Base-by-base conservation (phyloP, 2,329 filamentous ascomycete species). In the Alternaria arborescens region DNA sequence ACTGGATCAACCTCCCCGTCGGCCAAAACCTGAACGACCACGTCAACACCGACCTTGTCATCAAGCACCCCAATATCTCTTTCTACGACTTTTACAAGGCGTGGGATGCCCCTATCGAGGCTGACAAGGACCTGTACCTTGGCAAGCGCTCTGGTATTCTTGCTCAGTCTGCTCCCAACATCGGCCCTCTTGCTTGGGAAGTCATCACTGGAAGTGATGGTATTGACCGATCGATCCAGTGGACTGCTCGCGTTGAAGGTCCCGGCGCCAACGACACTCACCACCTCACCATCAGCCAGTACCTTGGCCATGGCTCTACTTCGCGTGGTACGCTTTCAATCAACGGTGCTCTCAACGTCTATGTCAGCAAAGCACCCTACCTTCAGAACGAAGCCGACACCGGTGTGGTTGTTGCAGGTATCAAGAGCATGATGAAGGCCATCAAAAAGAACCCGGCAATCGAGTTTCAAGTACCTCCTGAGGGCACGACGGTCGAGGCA, bases 61-160 rank as follows among this genome's bases (percentile, higher is more conserved):
- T 86, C 50, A 80, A 78, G 12, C 84, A 86, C 68, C 80, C 82
- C 12, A 83, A 82, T 56, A 78, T 86, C 51, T 80, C 81, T 8
- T 87, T 87, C 76, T 91, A 91, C 70, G 85, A 91, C 79, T 90
- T 89, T 70, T 89, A 88, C 71, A 81, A 79, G 55, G 88, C 88
- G 3, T 91, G 82, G 78, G 68, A 83, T 64, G 76, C 72, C 12
- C 80, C 81, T 3, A 79, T 79, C 47, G 55, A 71, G 10, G 68
- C 72, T 34, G 81, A 84, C 67, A 77, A 77, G 64, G 66, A 77
- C 18, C 53, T 69, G 3, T 82, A 83, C 67, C 75, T 82, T 24
- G 80, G 78, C 58, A 75, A 79, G 58, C 83, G 86, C 56, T 83
- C 82, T 28, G 88, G 88, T 26, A 87, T 89, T 43, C 82, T 90